Percentiles rank a stretch among this genome's conserved stretches.
These are phyloP conservation scores for Lichtheimia ramosa DNA, from an alignment of 371 early-diverging fungal species.

Conservation along the genomic window DNA sequence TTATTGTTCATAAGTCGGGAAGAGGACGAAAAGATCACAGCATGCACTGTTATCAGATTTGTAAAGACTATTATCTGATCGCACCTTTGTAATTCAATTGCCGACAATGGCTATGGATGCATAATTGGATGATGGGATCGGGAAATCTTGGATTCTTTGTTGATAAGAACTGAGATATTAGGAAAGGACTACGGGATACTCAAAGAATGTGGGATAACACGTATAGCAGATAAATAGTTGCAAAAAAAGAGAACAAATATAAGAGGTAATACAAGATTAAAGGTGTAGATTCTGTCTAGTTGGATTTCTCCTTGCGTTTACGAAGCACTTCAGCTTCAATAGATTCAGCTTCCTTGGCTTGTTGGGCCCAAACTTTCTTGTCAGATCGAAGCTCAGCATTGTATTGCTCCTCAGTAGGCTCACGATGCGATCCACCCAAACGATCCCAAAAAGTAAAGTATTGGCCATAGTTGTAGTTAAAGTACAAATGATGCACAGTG, in stretches of 20 bases:
- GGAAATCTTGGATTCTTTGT: too few species aligned
- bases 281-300: constrained; percentile 6
- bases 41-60: constrained; percentile 1
- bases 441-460: constrained; percentile 91
- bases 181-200: too few species aligned
- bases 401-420: constrained; percentile 71
- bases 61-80: constrained; percentile 13
- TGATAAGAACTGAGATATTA: too few species aligned
- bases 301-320: constrained; percentile 19
- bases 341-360: constrained; percentile 65
- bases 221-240: background rate
- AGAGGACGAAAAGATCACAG: background rate
- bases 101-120: too few species aligned
- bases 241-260: background rate
- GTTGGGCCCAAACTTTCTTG: constrained; percentile 63
- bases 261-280: background rate
- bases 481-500: constrained; percentile 94
- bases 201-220: too few species aligned
- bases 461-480: constrained; percentile 98
- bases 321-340: constrained; percentile 42
- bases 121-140: too few species aligned
- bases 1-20: constrained; percentile 9
- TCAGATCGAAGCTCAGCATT: constrained; percentile 62
- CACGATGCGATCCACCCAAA: constrained; percentile 71
- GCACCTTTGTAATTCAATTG: too few species aligned